These are phyloP conservation scores for Alternaria triticimaculans DNA, from an alignment of 2,329 filamentous ascomycete genomes.

Conservation along the genomic window DNA sequence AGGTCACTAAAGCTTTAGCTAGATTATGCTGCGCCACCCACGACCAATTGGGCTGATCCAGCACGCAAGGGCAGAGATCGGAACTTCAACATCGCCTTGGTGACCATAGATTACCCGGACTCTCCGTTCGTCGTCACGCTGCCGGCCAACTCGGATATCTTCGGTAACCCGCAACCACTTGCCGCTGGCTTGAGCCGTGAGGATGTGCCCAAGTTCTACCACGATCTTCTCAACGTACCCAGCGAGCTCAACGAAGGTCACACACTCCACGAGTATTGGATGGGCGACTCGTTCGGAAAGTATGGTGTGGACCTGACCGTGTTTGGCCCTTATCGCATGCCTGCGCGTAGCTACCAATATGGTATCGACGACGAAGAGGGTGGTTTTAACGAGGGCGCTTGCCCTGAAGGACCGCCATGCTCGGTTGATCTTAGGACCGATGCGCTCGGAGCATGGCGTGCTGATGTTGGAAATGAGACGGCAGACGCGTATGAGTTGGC, in stretches of 20 bases:
- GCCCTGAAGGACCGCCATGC: conserved; percentile 55
- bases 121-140: conserved; percentile 58
- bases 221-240: conserved; percentile 59
- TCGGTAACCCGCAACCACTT: conserved; percentile 57
- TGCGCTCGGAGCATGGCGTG: conserved; percentile 58
- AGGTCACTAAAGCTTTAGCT: conserved; percentile 21
- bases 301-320: conserved; percentile 62
- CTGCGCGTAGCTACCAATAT: conserved; percentile 57
- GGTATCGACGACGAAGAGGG: conserved; percentile 54
- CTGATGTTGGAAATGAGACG: conserved; percentile 59
- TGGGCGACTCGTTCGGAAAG: conserved; percentile 61
- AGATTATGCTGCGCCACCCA: conserved; percentile 56
- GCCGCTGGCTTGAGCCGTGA: conserved; percentile 53
- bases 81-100: conserved; percentile 64
- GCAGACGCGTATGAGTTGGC: conserved; percentile 59
- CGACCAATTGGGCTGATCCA: conserved; percentile 58
- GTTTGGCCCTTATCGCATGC: conserved; percentile 61
- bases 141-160: conserved; percentile 56
- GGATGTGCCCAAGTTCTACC: conserved; percentile 59
- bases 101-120: conserved; percentile 61
- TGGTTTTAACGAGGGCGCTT: conserved; percentile 58
- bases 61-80: conserved; percentile 53
- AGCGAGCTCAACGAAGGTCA: conserved; percentile 59
- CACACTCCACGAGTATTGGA: conserved; percentile 65
- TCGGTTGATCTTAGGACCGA: conserved; percentile 58